A percentile compares a stretch with the other conserved stretches of the same genome.
Evolutionary conservation across 2,329 filamentous ascomycete species (phyloP).

Genomic region (Coniosporium uncinatum): DNA sequence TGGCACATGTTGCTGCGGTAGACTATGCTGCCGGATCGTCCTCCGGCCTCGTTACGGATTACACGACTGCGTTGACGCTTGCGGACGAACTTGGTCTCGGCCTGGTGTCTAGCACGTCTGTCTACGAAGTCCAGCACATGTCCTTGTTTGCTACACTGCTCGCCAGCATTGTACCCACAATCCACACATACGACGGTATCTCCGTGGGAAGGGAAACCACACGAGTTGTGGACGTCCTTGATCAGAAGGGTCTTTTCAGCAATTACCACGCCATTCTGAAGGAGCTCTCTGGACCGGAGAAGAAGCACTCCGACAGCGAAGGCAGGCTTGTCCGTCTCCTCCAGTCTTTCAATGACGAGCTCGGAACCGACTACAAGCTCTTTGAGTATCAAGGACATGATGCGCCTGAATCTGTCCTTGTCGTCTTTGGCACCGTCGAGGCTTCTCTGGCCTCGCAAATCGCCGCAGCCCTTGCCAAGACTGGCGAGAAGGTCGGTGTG

Average conservation of each 20-base stretch:
- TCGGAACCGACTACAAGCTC: conserved; percentile 87
- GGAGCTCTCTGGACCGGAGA: conserved; percentile 55
- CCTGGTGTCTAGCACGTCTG: conserved; percentile 78
- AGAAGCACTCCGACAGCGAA: conserved; percentile 64
- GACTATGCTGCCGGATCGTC: too few relatives aligned
- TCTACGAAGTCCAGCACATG: conserved; percentile 95
- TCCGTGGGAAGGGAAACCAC: conserved; percentile 78
- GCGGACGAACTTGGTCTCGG: conserved; percentile 89
- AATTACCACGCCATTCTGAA: conserved; percentile 63
- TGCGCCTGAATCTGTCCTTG: conserved; percentile 74
- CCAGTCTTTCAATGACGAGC: conserved; percentile 77
- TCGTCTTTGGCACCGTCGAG: conserved; percentile 91
- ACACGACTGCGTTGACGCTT: conserved; percentile 71
- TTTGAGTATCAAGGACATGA: conserved; percentile 93
- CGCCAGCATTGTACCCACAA: conserved; percentile 71
- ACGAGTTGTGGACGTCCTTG: conserved; percentile 75
- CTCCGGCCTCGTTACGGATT: conserved; percentile 63
- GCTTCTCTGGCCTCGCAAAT: conserved; percentile 82
- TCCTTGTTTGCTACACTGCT: conserved; percentile 80
- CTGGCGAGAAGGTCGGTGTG: conserved; percentile 76
- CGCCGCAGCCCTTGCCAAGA: conserved; percentile 62
- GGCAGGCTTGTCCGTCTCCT: conserved; percentile 68
- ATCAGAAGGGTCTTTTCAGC: conserved; percentile 62
- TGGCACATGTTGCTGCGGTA: conserved; percentile 85
- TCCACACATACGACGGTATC: conserved; percentile 87